Evolutionary conservation across 2,329 filamentous ascomycete species (phyloP), one percentile per base, ranked within the genome.

Genomic region (Epichloe uncinata): DNA sequence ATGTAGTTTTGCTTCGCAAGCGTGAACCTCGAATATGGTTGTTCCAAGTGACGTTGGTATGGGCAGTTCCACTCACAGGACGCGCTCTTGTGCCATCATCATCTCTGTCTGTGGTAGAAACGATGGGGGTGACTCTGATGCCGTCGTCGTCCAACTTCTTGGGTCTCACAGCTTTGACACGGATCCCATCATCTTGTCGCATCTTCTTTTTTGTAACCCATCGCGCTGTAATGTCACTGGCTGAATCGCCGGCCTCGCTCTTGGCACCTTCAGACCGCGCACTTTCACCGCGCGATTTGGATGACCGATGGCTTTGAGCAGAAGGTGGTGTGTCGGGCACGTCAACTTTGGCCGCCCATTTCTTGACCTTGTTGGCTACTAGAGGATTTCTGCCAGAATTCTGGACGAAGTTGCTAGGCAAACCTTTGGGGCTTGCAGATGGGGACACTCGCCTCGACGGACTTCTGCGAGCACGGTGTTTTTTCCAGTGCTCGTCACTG

Each of bases 401-500:
- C 51, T 73, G 68, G 13, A 80, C 60, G 54, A 82, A 82, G 53
- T 79, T 71, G 56, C 77, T 79, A 0, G 79, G 78, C n/a, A 82
- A 44, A 12, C 45, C 45, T 22, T 38, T 50, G 13, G 47, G 33
- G 11, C 50, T 57, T 13, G 57, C 56, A 54, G 51, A 66, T 65
- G 1, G 69, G 68, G 2, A 69, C 65, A 12, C 63, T 62, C 53
- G 65, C 69, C 52, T 67, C 70, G 72, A 64, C 8, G 73, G 66
- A 50, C 65, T 73, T 52, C 71, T 74, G 53, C 73, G 75, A 52
- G 73, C 74, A 53, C 75, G 77, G 64, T 68, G 65, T 52, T 81
- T 82, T 67, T 80, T 80, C 86, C 91, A 97, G 68, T 95, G 87
- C 49, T 86, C 85, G 68, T 97, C 91, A 63, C 90, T 96, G 53